A percentile compares a stretch with the other conserved stretches of the same genome.
phyloP scores from a whole-genome alignment of 148 eudicot genomes.

The Nepenthes gracilis region DNA sequence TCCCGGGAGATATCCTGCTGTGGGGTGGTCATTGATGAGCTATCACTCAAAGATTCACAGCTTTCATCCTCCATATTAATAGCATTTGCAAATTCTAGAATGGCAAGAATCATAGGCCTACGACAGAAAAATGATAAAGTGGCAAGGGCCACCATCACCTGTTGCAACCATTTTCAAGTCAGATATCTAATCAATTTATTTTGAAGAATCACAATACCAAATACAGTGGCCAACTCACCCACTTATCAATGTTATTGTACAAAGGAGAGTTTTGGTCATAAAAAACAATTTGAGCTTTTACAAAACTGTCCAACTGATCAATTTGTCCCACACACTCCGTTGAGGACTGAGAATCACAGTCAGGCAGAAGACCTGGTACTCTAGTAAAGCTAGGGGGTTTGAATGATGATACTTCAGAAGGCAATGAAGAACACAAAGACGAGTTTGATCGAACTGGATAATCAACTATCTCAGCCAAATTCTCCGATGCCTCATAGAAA shows the following conservation, averaged over 20 bases:
- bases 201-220: background rate
- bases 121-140: slow-evolving; percentile 92
- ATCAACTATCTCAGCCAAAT: slow-evolving; percentile 48
- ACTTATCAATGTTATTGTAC: slow-evolving; percentile 53
- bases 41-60: slow-evolving; percentile 41
- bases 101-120: slow-evolving; percentile 75
- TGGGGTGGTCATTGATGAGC: slow-evolving; percentile 34
- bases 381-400: slow-evolving; percentile 60
- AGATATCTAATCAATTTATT: slow-evolving; percentile 3
- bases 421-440: slow-evolving; percentile 8
- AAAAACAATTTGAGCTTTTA: slow-evolving; percentile 82
- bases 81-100: slow-evolving; percentile 69
- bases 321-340: slow-evolving; percentile 21
- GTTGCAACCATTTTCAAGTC: slow-evolving; percentile 10
- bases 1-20: slow-evolving; percentile 38
- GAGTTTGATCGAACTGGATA: slow-evolving; percentile 22
- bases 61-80: slow-evolving; percentile 51
- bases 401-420: slow-evolving; percentile 30
- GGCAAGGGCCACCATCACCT: slow-evolving; percentile 91
- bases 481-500: slow-evolving; percentile 83
- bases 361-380: slow-evolving; percentile 63
- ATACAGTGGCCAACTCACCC: slow-evolving; percentile 32
- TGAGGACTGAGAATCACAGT: slow-evolving; percentile 24
- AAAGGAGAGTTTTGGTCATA: slow-evolving; percentile 71
- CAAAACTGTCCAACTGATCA: slow-evolving; percentile 74